Evolutionary conservation across 805 yeast species (phyloP).

Genomic region (Candida ulmi): DNA sequence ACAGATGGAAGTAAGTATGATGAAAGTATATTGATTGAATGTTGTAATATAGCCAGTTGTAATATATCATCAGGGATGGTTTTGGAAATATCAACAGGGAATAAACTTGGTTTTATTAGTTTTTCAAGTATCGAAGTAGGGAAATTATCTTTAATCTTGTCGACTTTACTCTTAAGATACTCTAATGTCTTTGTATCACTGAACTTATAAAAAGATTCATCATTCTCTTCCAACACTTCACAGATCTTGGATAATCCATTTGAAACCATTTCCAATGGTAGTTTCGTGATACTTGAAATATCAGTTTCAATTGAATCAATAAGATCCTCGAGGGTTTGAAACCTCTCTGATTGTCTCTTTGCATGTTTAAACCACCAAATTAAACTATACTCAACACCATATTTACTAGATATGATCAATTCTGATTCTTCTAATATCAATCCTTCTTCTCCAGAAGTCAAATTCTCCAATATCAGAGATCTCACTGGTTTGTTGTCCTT

Average conservation of each 20-base stretch:
- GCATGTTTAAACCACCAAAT: conserved; percentile 29
- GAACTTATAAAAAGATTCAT: conserved; percentile 39
- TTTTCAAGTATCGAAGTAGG: conserved; percentile 29
- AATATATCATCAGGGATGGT: conserved; percentile 31
- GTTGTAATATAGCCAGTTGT: conserved; percentile 29
- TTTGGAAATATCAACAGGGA: conserved; percentile 23
- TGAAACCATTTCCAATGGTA: conserved; percentile 11
- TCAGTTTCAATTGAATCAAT: conserved; percentile 28
- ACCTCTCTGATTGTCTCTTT: conserved; percentile 26
- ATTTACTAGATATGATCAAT: conserved; percentile 34
- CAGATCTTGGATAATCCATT: conserved; percentile 28
- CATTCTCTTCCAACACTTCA: conserved; percentile 37
- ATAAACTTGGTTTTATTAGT: conserved; percentile 22
- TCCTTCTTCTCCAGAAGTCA: conserved; percentile 22
- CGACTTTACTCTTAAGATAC: conserved; percentile 35
- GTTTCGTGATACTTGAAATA: conserved; percentile 6
- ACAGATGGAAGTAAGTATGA: conserved; percentile 31
- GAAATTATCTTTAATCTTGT: conserved; percentile 28
- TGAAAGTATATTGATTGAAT: conserved; percentile 43
- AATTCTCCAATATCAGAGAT: conserved; percentile 27
- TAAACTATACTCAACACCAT: conserved; percentile 35
- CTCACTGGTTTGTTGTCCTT: conserved; percentile 31
- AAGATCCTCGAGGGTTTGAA: conserved; percentile 37
- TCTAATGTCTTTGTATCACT: conserved; percentile 31
- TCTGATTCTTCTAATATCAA: conserved; percentile 35